These are phyloP conservation scores for Garcia nutans DNA, from an alignment of 345 rosid genomes.

Conservation along the genomic window DNA sequence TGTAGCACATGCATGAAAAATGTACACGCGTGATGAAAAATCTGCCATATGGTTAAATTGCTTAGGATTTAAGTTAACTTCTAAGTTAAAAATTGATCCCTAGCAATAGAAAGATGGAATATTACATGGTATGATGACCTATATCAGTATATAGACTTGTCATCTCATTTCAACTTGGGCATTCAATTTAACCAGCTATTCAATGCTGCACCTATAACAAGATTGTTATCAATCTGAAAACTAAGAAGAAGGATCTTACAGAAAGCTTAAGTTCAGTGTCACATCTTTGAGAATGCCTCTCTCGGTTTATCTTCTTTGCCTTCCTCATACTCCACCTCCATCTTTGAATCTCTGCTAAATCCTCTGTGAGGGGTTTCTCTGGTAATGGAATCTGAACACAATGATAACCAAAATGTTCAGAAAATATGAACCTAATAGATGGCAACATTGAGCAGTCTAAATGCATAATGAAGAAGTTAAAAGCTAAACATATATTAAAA, in stretches of 20 bases:
- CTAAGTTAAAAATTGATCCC: slow-evolving; percentile 5
- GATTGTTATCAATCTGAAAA: background rate
- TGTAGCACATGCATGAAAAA: background rate
- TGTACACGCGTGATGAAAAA: background rate
- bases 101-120: background rate
- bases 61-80: background rate
- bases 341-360: slow-evolving; percentile 22
- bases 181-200: background rate
- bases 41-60: background rate
- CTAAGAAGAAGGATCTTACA: slow-evolving; percentile 17
- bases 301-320: slow-evolving; percentile 34
- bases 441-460: background rate
- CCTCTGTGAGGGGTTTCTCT: slow-evolving; percentile 28
- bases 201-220: slow-evolving; percentile 5
- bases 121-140: background rate
- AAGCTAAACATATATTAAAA: background rate
- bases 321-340: slow-evolving; percentile 32
- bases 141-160: background rate
- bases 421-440: background rate
- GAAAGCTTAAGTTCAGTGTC: slow-evolving; percentile 40
- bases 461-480: background rate
- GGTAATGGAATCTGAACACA: slow-evolving; percentile 33
- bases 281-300: slow-evolving; percentile 36
- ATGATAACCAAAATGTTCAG: background rate
- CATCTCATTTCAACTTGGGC: background rate